phyloP scores from a whole-genome alignment of 768 basidiomycete genomes.

The Sporobolomyces pararoseus region DNA sequence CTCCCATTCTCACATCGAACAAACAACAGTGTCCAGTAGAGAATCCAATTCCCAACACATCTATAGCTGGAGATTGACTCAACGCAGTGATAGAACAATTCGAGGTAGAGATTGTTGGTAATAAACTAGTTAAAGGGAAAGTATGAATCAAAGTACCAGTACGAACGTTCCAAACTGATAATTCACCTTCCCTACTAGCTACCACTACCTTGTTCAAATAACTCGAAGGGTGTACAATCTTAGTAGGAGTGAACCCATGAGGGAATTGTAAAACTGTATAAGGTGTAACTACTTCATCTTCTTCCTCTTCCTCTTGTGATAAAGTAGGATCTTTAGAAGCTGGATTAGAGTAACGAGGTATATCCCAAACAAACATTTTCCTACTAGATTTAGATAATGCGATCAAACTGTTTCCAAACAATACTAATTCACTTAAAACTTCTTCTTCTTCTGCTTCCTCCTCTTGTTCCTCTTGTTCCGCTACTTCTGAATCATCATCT shows the following conservation, averaged over 20 bases:
- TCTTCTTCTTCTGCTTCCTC: slow-evolving; percentile 7
- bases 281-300: slow-evolving; percentile 53
- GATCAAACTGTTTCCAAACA: slow-evolving; percentile 78
- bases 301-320: not conserved
- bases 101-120: slow-evolving; percentile 41
- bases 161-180: slow-evolving; percentile 92
- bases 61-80: slow-evolving; percentile 89
- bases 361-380: slow-evolving; percentile 74
- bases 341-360: slow-evolving; percentile 57
- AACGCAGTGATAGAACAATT: slow-evolving; percentile 62
- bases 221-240: slow-evolving; percentile 85
- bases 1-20: slow-evolving; percentile 85
- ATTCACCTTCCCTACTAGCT: slow-evolving; percentile 68
- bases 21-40: slow-evolving; percentile 80
- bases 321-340: slow-evolving; percentile 43
- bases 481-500: not conserved
- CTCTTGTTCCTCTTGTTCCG: slow-evolving; percentile 14
- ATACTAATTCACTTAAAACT: slow-evolving; percentile 60
- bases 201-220: slow-evolving; percentile 94
- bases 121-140: slow-evolving; percentile 60
- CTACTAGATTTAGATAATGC: slow-evolving; percentile 73
- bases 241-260: slow-evolving; percentile 74
- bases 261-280: slow-evolving; percentile 73
- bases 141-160: slow-evolving; percentile 84
- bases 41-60: slow-evolving; percentile 90